Evolutionary conservation across 1,284 basidiomycete genomes (phyloP), one percentile per base, ranked within the genome.

Genomic region (Ganoderma sinense): DNA sequence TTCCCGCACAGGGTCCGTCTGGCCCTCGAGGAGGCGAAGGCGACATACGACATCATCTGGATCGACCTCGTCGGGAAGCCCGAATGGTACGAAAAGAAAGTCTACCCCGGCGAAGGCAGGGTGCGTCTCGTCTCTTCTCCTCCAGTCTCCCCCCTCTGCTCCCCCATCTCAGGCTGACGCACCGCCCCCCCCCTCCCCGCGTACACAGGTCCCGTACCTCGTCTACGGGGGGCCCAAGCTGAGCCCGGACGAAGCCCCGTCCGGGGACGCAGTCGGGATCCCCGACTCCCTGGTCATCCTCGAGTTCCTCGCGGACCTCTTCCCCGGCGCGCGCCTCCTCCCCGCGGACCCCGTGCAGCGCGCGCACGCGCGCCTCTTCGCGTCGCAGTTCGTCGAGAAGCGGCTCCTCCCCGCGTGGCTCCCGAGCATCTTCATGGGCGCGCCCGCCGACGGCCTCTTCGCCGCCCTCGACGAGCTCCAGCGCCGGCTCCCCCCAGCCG

Each of bases 31-130:
- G 90, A 91, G 70, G 83, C 84, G 4, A 84, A 84, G 13, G 83
- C 85, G 6, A 76, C 84, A 0, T 87, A 82, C 75, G 85, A 83
- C 53, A 78, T 82, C 41, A 88, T 83, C 72, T 84, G 88, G 73
- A 87, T 92, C 68, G 86, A 91, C 74, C 78, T 92, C 53, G 70
- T 78, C 72, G 87, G 89, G 82, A 92, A 92, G 80, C 90, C 91
- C 0, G 84, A 83, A 60, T 90, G 89, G 90, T 91, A 89, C 76
- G 84, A 86, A 0, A 82, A 86, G 2, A 83, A 87, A 69, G 84
- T 92, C 56, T 91, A 91, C 78, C 86, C 86, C 2, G 88, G 48
- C 10, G 61, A 86, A 3, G 85, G 86, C 78, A 90, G 90, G 83
- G 89, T 88, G 16, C 18, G 62, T 43, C 41, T 63, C 20, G 10